Evolutionary conservation across 2,329 filamentous ascomycete genomes (phyloP).

Genomic region (Ascochyta viciae-villosae): DNA sequence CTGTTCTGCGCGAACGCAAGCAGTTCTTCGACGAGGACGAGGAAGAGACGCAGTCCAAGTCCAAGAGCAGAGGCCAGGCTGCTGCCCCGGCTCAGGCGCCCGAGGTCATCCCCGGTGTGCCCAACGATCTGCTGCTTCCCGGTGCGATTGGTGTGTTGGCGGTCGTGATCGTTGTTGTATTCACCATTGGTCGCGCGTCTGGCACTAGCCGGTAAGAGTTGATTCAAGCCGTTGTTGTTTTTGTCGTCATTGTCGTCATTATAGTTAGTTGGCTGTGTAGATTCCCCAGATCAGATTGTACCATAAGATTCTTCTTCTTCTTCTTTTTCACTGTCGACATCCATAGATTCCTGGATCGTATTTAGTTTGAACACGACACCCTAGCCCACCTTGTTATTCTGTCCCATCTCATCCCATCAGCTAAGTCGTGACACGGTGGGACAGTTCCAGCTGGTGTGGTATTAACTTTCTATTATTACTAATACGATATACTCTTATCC

Average conservation of each 20-base stretch:
- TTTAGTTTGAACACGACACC: not conserved
- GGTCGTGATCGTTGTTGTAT: conserved; percentile 91
- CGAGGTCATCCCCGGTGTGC: conserved; percentile 87
- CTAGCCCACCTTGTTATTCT: too few species aligned
- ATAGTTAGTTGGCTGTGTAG: not conserved
- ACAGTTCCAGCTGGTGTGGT: too few species aligned
- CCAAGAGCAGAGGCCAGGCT: conserved; percentile 52
- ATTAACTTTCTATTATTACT: too few species aligned
- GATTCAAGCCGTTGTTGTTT: not conserved
- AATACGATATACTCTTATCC: too few species aligned
- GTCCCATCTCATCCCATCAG: too few species aligned
- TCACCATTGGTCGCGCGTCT: conserved; percentile 77
- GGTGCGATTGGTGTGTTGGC: conserved; percentile 95
- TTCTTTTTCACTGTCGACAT: conserved; percentile 5
- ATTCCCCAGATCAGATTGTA: conserved; percentile 6
- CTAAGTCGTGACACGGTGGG: too few species aligned
- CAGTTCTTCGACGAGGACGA: conserved; percentile 58
- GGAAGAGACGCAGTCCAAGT: conserved; percentile 58
- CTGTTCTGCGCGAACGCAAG: conserved; percentile 56
- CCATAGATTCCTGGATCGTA: conserved; percentile 16
- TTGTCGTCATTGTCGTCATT: not conserved
- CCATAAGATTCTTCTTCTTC: not conserved
- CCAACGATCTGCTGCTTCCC: conserved; percentile 91
- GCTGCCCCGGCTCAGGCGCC: conserved; percentile 62
- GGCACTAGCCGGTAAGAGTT: conserved; percentile 55